phyloP scores from a whole-genome alignment of 129 eudicot genomes.

The Smallanthus sonchifolius region DNA sequence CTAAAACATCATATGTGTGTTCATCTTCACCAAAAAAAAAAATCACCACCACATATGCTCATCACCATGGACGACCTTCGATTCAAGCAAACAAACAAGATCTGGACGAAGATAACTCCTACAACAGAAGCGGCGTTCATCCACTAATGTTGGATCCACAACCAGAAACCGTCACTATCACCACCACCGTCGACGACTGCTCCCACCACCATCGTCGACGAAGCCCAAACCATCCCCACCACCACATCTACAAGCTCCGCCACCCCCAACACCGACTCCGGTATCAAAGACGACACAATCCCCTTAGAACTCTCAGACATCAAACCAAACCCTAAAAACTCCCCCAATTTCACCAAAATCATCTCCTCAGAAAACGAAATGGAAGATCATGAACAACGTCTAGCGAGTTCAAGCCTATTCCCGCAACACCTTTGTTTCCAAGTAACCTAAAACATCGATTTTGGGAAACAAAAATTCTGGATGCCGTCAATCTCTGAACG shows the following conservation, averaged over 20 bases:
- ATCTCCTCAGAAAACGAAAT: constrained; percentile 40
- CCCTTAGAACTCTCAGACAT: constrained; percentile 44
- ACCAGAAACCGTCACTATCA: constrained; percentile 8
- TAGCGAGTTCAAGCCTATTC: too few relatives aligned
- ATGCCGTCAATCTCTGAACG: too few relatives aligned
- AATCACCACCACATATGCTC: too few relatives aligned
- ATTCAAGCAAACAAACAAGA: constrained; percentile 48
- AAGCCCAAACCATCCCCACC: constrained; percentile 16
- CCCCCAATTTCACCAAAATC: constrained; percentile 43
- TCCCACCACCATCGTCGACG: constrained; percentile 19
- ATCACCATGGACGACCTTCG: constrained; percentile 61
- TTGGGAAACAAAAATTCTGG: too few relatives aligned
- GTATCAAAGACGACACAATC: constrained; percentile 33
- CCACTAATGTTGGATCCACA: not conserved
- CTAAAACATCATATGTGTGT: too few relatives aligned
- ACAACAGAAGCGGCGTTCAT: constrained; percentile 5
- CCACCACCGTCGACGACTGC: constrained; percentile 20
- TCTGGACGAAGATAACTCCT: constrained; percentile 30
- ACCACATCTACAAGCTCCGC: constrained; percentile 22
- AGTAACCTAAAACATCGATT: too few relatives aligned
- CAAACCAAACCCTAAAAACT: constrained; percentile 28
- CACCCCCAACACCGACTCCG: constrained; percentile 21
- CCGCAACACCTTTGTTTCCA: too few relatives aligned
- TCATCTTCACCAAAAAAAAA: too few relatives aligned
- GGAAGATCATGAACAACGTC: constrained; percentile 31